Evolutionary conservation across 768 basidiomycete genomes (phyloP), one percentile per base, ranked within the genome.

Genomic region (Rhizopogon rudus): DNA sequence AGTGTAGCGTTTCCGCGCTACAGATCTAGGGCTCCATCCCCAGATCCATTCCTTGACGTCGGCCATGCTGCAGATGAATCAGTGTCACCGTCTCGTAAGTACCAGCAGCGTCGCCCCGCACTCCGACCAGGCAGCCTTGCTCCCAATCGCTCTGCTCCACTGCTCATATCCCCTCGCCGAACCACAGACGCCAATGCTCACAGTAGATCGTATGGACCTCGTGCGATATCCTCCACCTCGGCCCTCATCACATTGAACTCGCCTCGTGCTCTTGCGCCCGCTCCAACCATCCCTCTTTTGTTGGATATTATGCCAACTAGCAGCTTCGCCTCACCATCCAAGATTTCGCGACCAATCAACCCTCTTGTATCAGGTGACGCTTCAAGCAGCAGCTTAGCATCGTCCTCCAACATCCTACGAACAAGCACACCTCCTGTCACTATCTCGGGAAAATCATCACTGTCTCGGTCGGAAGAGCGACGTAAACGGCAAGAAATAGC

Each of bases 401-500:
- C 48, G 20, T 37, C 48, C 22, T 37, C 48, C 8, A 37, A 25
- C 17, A 6, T 37, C 16, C 9, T 5, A 37, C 48, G 5, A 3
- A 7, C 12, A 13, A 12, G 5, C 13, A 13, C 3, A 1, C 35
- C 35, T 37, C 13, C 1, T 10, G 35, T 49, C 22, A 9, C 14
- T 20, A 22, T 25, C 37, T 37, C 35, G 8, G 48, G 14, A 22
- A 49, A 22, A 16, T 37, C 17, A 16, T 35, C 33, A 14, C 20
- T 5, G 7, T 35, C 48, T 39, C 61, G 59, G 44, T 65, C 53
- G 3, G 63, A 55, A 25, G 56, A 56, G 39, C 63, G 63, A 14
- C 62, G 60, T 13, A 56, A 58, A 0, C 55, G 56, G 42, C 64
- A 61, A 1, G 63, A 61, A 3, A 65, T 63, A 40, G 75, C 74